Evolutionary conservation across 441 rosid species (phyloP), one percentile per base, ranked within the genome.

Genomic region (Gossypium armourianum): DNA sequence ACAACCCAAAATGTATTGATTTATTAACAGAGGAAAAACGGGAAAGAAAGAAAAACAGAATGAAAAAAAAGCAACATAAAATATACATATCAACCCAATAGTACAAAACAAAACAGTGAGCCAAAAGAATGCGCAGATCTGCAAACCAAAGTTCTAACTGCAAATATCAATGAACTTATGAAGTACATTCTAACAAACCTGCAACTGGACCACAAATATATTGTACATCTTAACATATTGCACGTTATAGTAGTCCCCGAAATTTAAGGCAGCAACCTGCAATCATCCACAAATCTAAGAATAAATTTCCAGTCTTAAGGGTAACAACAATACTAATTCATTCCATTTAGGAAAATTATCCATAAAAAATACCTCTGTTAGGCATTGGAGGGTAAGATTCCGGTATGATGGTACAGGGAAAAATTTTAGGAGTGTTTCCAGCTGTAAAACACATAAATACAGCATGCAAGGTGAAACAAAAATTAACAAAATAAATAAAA

Each of bases 321-420:
- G 4, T 45, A 23, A 61, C 57, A 45, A 69, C 36, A 68, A 26
- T 32, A 62, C 16, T n/a, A 13, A 19, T 24, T 29, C 67, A 50
- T 45, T 2, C 36, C 55, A 4, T 19, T 21, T 66, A 36, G 9
- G 7, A 45, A 43, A 23, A 4, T 1, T 4, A 10, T 20, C 12
- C 2, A 57, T 20, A 58, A 19, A 17, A 60, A 2, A 56, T 83
- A 96, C 99, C 98, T 93, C 99, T 4, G 98, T 96, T 75, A 96
- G 81, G 80, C 99, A 96, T 73, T 96, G 99, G 19, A 96, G 89
- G 4, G 98, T 91, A 32, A 96, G 97, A 80, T 93, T 96, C 80
- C 96, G 86, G 79, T 90, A 93, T n/a, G 91, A 81, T 70, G 90
- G 89, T 74, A 86, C 72, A 8, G 87, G 97, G 69, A 96, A 93